phyloP scores from a whole-genome alignment of 176 grass and related monocot species.

The Ampelocalamus luodianensis region DNA sequence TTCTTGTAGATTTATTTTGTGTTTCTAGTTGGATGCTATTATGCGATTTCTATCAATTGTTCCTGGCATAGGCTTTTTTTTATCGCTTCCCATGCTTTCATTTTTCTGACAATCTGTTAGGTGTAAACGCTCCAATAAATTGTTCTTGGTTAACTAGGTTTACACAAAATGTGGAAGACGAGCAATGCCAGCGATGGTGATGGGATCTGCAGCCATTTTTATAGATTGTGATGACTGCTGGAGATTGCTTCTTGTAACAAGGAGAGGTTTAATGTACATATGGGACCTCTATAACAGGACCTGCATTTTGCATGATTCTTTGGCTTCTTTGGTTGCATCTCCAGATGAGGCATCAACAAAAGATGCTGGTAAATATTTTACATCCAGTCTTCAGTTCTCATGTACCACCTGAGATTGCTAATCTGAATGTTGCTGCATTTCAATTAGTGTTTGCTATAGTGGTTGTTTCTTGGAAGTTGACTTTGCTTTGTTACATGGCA shows the following conservation, averaged over 20 bases:
- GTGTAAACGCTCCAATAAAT: background rate
- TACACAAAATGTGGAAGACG: slow-evolving; percentile 88
- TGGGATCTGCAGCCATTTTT: slow-evolving; percentile 86
- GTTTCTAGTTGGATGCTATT: background rate
- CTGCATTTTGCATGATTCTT: slow-evolving; percentile 83
- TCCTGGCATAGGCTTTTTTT: slow-evolving; percentile 12
- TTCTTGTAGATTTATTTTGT: background rate
- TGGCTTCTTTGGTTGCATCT: slow-evolving; percentile 66
- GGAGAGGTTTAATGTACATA: slow-evolving; percentile 74
- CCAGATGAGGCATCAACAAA: slow-evolving; percentile 64
- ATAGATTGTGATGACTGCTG: slow-evolving; percentile 87
- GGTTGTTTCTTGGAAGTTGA: slow-evolving; percentile 17
- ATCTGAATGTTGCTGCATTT: slow-evolving; percentile 15
- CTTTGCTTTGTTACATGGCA: slow-evolving; percentile 48
- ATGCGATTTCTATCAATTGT: background rate
- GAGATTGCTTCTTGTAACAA: slow-evolving; percentile 90
- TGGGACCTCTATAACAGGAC: slow-evolving; percentile 86
- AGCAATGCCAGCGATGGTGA: slow-evolving; percentile 87
- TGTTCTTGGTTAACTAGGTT: slow-evolving; percentile 59
- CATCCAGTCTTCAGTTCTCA: slow-evolving; percentile 16
- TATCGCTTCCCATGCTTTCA: background rate
- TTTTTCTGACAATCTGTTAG: slow-evolving; percentile 23
- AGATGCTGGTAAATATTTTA: slow-evolving; percentile 71
- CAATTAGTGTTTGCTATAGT: slow-evolving; percentile 21
- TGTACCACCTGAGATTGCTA: slow-evolving; percentile 15